A percentile compares a stretch with the other conserved stretches of the same genome.
phyloP scores from a whole-genome alignment of 1,139 yeast species.

The Sugiyamaella japonica region DNA sequence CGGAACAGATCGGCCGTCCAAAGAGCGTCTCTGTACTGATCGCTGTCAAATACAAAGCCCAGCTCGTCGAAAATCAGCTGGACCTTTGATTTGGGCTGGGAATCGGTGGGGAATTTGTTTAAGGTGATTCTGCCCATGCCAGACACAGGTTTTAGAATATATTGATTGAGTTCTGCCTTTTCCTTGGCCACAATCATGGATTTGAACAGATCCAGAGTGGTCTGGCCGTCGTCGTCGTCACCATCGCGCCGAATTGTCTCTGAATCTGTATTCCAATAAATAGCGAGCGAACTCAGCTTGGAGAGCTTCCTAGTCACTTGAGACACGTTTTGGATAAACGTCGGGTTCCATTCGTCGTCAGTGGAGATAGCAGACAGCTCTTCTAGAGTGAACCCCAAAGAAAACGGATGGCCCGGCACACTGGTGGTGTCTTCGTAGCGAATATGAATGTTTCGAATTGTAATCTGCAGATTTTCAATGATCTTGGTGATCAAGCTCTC shows the following conservation, averaged over 20 bases:
- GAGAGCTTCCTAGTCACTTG: slow-evolving; percentile 73
- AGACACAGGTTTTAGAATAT: slow-evolving; percentile 79
- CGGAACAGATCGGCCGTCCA: slow-evolving; percentile 82
- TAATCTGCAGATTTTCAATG: slow-evolving; percentile 90
- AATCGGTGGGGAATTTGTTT: slow-evolving; percentile 76
- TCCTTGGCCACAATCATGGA: slow-evolving; percentile 36
- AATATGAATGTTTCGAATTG: slow-evolving; percentile 85
- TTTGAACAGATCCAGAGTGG: slow-evolving; percentile 35
- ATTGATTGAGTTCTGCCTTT: slow-evolving; percentile 50
- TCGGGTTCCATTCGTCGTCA: slow-evolving; percentile 80
- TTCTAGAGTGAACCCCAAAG: slow-evolving; percentile 77
- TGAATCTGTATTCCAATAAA: slow-evolving; percentile 83
- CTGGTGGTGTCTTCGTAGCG: slow-evolving; percentile 76
- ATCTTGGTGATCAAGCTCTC: slow-evolving; percentile 86
- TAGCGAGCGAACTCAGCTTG: slow-evolving; percentile 69
- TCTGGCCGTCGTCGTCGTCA: slow-evolving; percentile 25
- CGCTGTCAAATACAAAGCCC: slow-evolving; percentile 77
- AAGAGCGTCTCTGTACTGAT: slow-evolving; percentile 79
- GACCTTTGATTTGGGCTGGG: slow-evolving; percentile 70
- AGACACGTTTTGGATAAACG: slow-evolving; percentile 74
- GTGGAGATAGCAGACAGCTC: slow-evolving; percentile 93
- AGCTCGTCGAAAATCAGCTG: slow-evolving; percentile 84
- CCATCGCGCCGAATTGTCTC: slow-evolving; percentile 38
- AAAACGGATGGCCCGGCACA: slow-evolving; percentile 60
- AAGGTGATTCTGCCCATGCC: slow-evolving; percentile 83